Evolutionary conservation across 345 rosid genomes (phyloP), one percentile per base, ranked within the genome.

Genomic region (Eucalyptus erythrocorys): DNA sequence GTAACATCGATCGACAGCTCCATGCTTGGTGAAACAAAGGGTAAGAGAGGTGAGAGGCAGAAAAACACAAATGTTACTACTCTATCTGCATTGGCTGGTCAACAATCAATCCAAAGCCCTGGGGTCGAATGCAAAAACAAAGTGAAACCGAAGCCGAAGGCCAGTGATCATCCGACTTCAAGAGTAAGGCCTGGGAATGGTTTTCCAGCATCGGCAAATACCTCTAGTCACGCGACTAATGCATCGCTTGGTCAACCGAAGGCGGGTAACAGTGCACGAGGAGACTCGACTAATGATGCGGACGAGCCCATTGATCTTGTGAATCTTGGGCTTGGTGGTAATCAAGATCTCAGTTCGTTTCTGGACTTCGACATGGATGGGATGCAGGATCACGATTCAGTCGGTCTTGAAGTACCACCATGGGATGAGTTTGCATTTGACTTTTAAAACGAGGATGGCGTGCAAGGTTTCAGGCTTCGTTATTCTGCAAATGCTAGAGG

Each of bases 331-430:
- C 89, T 92, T 32, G 91, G 86, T 22, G 94, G 87, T 43, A 88
- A 90, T 11, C 95, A 93, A 85, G 99, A 98, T 91, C 88, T 98
- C 9, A 92, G 93, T 64, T 91, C 91, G 10, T 95, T 96, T 95
- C 92, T 96, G 13, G 94, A 93, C 89, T 89, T 96, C 47, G 97
- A 94, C 6, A 94, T 92, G 48, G 99, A 97, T 66, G 96, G 94
- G 15, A 92, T 95, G 89, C 99, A 93, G 88, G 99, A 93, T 88
- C 93, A 93, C 81, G 98, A 96, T 89, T 89, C 96, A 5, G 92
- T 93, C 19, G 99, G 99, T 87, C 95, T 97, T 49, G 95, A 94
- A 88, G 94, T 97, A 92, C 99, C 90, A 1, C 89, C 99, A 32
- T 96, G 96, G 99, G 99, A 98, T 89, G 99, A 97, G 90, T 96